phyloP scores from a whole-genome alignment of 2,329 filamentous ascomycete genomes.

The Cordyceps pruinosa region DNA sequence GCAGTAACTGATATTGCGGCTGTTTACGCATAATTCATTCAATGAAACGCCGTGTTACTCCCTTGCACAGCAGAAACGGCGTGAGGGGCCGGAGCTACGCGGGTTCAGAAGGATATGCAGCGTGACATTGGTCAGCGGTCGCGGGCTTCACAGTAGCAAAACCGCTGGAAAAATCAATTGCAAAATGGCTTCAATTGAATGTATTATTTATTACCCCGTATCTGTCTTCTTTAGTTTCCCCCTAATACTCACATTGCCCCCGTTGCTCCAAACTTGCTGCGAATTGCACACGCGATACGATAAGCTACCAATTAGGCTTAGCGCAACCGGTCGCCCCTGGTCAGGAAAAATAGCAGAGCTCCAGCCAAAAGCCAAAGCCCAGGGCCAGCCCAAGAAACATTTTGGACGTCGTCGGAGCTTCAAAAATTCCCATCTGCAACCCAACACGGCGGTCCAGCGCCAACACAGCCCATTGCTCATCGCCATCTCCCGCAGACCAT shows the following conservation, averaged over 20 bases:
- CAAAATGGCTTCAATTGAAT: not conserved
- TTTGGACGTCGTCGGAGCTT: slow-evolving; percentile 7
- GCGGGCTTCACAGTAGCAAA: too few relatives aligned
- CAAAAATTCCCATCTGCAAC: slow-evolving; percentile 10
- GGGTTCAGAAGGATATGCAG: too few relatives aligned
- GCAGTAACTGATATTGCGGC: slow-evolving; percentile 23
- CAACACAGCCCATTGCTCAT: slow-evolving; percentile 7
- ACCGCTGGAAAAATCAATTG: not conserved
- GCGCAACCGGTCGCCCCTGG: not conserved
- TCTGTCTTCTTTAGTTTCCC: not conserved
- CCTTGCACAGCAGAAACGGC: too few relatives aligned
- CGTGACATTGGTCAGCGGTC: not conserved
- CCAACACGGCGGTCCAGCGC: slow-evolving; percentile 5
- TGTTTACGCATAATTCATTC: not conserved
- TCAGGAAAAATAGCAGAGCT: slow-evolving; percentile 12
- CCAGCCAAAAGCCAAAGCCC: not conserved
- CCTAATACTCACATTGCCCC: too few relatives aligned
- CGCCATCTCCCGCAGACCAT: not conserved
- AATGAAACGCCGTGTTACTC: not conserved
- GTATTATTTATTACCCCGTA: not conserved
- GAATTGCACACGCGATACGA: not conserved
- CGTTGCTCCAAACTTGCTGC: not conserved
- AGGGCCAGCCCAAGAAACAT: slow-evolving; percentile 6
- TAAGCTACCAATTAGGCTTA: slow-evolving; percentile 8
- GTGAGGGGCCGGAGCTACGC: too few relatives aligned